phyloP scores from a whole-genome alignment of 2,329 filamentous ascomycete genomes.

The Phaeosphaeriaceae sp. region DNA sequence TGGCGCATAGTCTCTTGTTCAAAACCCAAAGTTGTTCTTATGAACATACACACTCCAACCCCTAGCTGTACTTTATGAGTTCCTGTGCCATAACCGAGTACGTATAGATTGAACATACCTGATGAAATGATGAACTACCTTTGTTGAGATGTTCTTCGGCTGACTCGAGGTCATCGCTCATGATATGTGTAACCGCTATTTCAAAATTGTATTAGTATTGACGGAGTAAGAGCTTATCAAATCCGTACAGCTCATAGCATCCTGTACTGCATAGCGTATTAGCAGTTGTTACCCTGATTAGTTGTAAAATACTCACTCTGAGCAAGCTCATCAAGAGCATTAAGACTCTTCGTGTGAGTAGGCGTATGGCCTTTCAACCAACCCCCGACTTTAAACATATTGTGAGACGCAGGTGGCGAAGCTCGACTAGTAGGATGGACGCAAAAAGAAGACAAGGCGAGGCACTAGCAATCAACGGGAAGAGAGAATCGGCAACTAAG shows the following conservation, averaged over 20 bases:
- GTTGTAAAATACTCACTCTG: conserved; percentile 52
- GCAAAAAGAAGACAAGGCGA: background rate
- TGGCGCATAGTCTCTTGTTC: conserved; percentile 91
- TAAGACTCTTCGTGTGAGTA: conserved; percentile 61
- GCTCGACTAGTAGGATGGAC: conserved; percentile 7
- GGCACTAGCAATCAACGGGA: background rate
- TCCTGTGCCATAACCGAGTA: background rate
- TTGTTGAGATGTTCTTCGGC: conserved; percentile 76
- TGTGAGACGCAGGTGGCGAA: conserved; percentile 3
- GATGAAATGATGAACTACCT: conserved; percentile 85
- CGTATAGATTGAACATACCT: conserved; percentile 51
- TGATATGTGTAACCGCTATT: conserved; percentile 71
- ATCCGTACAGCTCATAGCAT: conserved; percentile 54
- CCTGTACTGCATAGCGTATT: conserved; percentile 47
- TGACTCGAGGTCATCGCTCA: conserved; percentile 88
- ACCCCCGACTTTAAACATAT: conserved; percentile 46
- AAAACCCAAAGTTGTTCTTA: conserved; percentile 85
- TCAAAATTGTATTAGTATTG: conserved; percentile 35
- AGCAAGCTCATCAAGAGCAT: conserved; percentile 63
- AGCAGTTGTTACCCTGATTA: conserved; percentile 10
- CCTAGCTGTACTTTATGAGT: conserved; percentile 65
- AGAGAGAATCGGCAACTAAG: background rate
- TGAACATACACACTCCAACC: conserved; percentile 79
- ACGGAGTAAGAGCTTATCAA: conserved; percentile 1
- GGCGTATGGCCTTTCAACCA: conserved; percentile 46